Conservation (phyloP, 106 monocot genomes). For the Platanthera zijinensis region DNA sequence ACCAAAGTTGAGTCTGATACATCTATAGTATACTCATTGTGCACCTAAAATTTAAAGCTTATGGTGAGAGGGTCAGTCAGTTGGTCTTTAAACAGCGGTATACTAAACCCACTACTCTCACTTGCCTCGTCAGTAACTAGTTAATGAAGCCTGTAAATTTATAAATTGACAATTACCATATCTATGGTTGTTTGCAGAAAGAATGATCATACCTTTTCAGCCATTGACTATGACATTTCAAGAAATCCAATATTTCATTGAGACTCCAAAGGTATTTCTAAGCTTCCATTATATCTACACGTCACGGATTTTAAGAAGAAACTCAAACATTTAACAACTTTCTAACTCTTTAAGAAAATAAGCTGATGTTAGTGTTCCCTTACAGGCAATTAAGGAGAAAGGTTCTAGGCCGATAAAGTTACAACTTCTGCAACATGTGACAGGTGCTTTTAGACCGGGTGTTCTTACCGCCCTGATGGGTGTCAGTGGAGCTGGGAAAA, state of each 20-base stretch:
- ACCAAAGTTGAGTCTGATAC: too few relatives aligned
- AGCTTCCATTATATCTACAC: not conserved
- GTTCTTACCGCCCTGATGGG: conserved; percentile 42
- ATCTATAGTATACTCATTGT: too few relatives aligned
- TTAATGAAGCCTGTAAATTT: too few relatives aligned
- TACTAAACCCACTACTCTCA: too few relatives aligned
- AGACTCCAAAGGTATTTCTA: conserved; percentile 13
- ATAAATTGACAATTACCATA: not conserved
- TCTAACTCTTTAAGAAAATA: not conserved
- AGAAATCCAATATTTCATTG: conserved; percentile 24
- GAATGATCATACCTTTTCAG: conserved; percentile 13
- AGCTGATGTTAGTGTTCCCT: not conserved
- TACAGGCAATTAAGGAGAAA: conserved; percentile 26
- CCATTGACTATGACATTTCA: conserved; percentile 19
- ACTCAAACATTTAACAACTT: not conserved
- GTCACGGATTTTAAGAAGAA: not conserved
- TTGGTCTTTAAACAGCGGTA: too few relatives aligned
- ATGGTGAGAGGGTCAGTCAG: too few relatives aligned
- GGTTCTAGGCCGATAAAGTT: conserved; percentile 22
- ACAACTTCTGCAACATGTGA: conserved; percentile 35
- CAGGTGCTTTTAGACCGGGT: conserved; percentile 37
- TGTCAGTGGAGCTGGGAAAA: conserved; percentile 51
- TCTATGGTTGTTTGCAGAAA: conserved; percentile 1
- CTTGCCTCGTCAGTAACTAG: too few relatives aligned
- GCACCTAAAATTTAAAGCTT: too few relatives aligned